Percentiles rank a stretch among this genome's conserved stretches.
Conservation (phyloP, 257 asterid species). For the Rubia yunnanensis region DNA sequence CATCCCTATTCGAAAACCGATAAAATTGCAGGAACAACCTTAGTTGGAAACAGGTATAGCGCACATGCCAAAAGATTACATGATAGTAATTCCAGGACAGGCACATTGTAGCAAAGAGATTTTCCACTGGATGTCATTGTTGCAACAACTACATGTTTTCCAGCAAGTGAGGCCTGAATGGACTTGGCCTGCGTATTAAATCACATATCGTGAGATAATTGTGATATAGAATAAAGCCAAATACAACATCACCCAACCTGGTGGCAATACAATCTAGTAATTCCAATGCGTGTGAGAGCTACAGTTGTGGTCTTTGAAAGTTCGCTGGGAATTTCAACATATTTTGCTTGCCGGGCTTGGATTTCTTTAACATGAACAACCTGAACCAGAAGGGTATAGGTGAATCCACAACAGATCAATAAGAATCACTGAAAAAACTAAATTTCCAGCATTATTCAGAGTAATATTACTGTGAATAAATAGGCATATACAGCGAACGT, state of each 20-base stretch:
- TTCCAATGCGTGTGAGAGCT: conserved; percentile 61
- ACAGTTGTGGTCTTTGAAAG: conserved; percentile 52
- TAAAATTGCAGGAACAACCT: conserved; percentile 33
- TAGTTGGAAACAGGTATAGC: conserved; percentile 86
- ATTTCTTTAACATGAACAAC: conserved; percentile 80
- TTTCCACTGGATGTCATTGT: conserved; percentile 99
- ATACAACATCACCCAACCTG: conserved; percentile 42
- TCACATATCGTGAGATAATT: conserved; percentile 2
- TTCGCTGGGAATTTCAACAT: conserved; percentile 63
- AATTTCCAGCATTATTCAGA: not conserved
- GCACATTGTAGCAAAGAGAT: conserved; percentile 95
- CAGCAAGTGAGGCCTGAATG: conserved; percentile 77
- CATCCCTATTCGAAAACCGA: not conserved
- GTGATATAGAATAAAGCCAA: conserved; percentile 8
- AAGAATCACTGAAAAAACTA: not conserved
- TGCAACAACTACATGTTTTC: conserved; percentile 85
- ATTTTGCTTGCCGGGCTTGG: conserved; percentile 50
- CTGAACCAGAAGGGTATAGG: conserved; percentile 35
- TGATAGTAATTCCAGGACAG: conserved; percentile 70
- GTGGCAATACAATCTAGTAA: conserved; percentile 77
- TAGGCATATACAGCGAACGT: not conserved
- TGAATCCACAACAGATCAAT: conserved; percentile 9
- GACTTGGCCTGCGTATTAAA: conserved; percentile 55
- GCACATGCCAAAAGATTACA: conserved; percentile 69
- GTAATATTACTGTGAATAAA: not conserved